Conservation (phyloP, 2,329 filamentous ascomycete genomes). For the Huntiella savannae region DNA sequence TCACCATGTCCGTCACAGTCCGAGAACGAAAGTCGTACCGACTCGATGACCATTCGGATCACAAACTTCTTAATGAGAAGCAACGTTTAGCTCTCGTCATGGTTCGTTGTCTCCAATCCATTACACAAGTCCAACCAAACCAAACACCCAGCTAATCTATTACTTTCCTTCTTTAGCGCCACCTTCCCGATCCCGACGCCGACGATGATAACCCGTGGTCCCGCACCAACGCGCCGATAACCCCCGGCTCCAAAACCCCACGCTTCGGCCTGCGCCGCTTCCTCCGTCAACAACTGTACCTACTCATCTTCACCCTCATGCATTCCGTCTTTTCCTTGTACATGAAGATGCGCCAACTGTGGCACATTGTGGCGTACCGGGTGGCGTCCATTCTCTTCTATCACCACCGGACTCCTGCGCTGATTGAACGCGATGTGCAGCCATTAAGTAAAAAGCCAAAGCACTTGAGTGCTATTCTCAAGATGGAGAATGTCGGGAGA, state of each 20-base stretch:
- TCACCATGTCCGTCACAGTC: slow-evolving; percentile 16
- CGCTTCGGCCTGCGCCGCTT: slow-evolving; percentile 42
- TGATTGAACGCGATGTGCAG: slow-evolving; percentile 75
- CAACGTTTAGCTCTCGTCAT: slow-evolving; percentile 15
- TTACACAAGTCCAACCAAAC: not conserved
- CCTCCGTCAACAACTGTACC: slow-evolving; percentile 41
- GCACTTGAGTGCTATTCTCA: slow-evolving; percentile 74
- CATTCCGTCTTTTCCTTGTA: slow-evolving; percentile 78
- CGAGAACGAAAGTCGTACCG: slow-evolving; percentile 23
- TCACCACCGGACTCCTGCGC: slow-evolving; percentile 85
- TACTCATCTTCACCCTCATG: slow-evolving; percentile 47
- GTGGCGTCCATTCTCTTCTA: slow-evolving; percentile 73
- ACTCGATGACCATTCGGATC: slow-evolving; percentile 20
- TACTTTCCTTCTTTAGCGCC: slow-evolving; percentile 4
- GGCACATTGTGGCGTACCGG: slow-evolving; percentile 59
- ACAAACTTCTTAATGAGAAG: slow-evolving; percentile 19
- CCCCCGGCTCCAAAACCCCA: slow-evolving; percentile 15
- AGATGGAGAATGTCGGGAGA: slow-evolving; percentile 48
- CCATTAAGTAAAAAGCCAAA: slow-evolving; percentile 55
- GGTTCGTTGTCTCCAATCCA: slow-evolving; percentile 6
- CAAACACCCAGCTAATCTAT: slow-evolving; percentile 5
- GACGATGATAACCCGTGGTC: slow-evolving; percentile 19
- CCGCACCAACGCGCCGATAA: not conserved
- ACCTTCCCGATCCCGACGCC: slow-evolving; percentile 15
- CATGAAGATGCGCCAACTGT: slow-evolving; percentile 61